Evolutionary conservation across 257 asterid genomes (phyloP).

Genomic region (Nicotiana tabacum): DNA sequence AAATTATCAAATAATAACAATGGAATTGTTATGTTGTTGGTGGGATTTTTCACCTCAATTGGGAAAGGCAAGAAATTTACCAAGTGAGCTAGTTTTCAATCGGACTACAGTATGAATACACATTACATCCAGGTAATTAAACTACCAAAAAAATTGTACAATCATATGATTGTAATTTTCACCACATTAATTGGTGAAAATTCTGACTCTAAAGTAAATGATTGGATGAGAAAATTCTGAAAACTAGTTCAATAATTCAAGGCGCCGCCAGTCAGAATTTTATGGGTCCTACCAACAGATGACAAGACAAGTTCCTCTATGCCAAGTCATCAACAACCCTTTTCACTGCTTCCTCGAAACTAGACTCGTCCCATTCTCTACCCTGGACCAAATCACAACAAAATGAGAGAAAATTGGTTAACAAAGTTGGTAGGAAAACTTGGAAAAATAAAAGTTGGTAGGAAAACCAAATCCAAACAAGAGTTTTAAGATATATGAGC

Average conservation of each 20-base stretch:
- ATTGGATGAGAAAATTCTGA: background rate
- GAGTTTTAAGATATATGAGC: background rate
- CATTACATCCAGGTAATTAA: background rate
- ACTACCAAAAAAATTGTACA: background rate
- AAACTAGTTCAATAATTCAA: background rate
- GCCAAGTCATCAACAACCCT: constrained; percentile 16
- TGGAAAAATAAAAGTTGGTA: no score
- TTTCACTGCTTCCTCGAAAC: constrained; percentile 18
- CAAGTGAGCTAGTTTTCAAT: no score
- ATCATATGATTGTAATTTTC: background rate
- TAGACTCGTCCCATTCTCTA: constrained; percentile 9
- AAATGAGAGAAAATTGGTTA: background rate
- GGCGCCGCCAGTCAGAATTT: constrained; percentile 11
- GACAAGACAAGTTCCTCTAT: background rate
- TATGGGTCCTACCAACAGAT: background rate
- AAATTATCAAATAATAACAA: no score
- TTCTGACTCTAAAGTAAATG: background rate
- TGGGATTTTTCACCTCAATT: no score
- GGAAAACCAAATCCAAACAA: background rate
- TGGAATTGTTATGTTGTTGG: no score
- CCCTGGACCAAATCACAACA: background rate
- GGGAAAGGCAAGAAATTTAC: no score
- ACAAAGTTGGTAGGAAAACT: background rate
- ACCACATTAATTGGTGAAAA: background rate
- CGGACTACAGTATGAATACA: background rate